These are phyloP conservation scores for Gossypium schwendimanii DNA, from an alignment of 441 rosid species.

Conservation along the genomic window DNA sequence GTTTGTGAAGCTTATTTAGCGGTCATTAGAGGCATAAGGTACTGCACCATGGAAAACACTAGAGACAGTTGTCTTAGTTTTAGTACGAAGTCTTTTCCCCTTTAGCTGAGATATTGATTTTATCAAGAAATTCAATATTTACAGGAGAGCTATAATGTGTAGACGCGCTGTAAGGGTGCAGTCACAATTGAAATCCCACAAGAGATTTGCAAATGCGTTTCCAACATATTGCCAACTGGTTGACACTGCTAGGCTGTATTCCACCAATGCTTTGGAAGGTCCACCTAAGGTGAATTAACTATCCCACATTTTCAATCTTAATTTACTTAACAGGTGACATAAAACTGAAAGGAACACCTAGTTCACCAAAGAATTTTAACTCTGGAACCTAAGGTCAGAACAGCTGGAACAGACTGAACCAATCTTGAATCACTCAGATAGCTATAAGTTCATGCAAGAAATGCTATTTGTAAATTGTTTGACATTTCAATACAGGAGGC, in stretches of 20 bases:
- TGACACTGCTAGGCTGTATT: slow-evolving; percentile 76
- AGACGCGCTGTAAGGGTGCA: slow-evolving; percentile 90
- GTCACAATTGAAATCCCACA: slow-evolving; percentile 87
- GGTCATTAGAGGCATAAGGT: slow-evolving; percentile 89
- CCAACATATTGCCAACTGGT: slow-evolving; percentile 71
- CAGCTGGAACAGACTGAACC: background rate
- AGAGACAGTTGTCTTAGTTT: background rate
- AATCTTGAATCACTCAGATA: background rate
- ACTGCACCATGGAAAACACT: background rate
- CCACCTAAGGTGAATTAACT: slow-evolving; percentile 67
- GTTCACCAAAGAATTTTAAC: background rate
- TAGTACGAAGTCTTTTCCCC: background rate
- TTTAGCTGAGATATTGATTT: slow-evolving; percentile 8
- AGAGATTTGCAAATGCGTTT: slow-evolving; percentile 89
- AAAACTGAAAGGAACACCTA: background rate
- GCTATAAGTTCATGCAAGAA: background rate
- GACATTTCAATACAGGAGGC: background rate
- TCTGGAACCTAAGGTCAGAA: background rate
- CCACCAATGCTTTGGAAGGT: slow-evolving; percentile 84
- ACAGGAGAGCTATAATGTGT: slow-evolving; percentile 91
- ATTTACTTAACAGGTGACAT: background rate
- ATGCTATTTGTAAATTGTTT: background rate
- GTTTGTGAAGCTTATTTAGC: slow-evolving; percentile 92
- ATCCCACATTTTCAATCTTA: background rate
- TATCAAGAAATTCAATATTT: slow-evolving; percentile 1